A percentile compares a stretch with the other conserved stretches of the same genome.
Conservation (phyloP, 208 protist species). For the Wallacemonas collosoma region DNA sequence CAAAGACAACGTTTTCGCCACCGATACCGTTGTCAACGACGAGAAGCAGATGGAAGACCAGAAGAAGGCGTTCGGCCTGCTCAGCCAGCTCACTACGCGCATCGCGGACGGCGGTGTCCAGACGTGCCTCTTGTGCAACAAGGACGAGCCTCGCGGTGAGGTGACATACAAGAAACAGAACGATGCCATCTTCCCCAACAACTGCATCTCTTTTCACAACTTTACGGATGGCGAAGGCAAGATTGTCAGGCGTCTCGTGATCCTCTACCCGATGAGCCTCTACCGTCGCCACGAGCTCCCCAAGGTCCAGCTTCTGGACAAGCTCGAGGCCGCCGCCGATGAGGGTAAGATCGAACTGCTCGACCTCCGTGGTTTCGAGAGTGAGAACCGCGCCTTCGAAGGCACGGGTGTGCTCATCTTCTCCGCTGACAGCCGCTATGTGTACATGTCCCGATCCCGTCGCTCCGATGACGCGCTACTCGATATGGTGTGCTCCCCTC, state of each 20-base stretch:
- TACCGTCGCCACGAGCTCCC: constrained; percentile 67
- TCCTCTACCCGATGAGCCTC: constrained; percentile 84
- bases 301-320: constrained; percentile 49
- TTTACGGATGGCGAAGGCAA: constrained; percentile 62
- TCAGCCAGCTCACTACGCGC: constrained; percentile 29
- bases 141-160: constrained; percentile 29
- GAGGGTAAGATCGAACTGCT: constrained; percentile 54
- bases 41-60: constrained; percentile 33
- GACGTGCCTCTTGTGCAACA: constrained; percentile 33
- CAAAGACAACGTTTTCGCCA: constrained; percentile 49
- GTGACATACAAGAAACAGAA: constrained; percentile 45
- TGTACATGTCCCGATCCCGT: constrained; percentile 80
- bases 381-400: constrained; percentile 51
- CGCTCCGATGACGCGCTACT: constrained; percentile 72
- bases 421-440: constrained; percentile 64
- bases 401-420: constrained; percentile 73
- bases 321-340: constrained; percentile 38
- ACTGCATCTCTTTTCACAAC: constrained; percentile 81
- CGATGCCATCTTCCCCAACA: constrained; percentile 64
- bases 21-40: constrained; percentile 27
- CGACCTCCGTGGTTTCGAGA: constrained; percentile 72
- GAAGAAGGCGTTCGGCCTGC: constrained; percentile 30
- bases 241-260: constrained; percentile 62
- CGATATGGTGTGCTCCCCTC: constrained; percentile 54
- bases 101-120: constrained; percentile 32